Conservation (phyloP, 2,329 filamentous ascomycete genomes). For the Graphilbum ipis-grandicollis region DNA sequence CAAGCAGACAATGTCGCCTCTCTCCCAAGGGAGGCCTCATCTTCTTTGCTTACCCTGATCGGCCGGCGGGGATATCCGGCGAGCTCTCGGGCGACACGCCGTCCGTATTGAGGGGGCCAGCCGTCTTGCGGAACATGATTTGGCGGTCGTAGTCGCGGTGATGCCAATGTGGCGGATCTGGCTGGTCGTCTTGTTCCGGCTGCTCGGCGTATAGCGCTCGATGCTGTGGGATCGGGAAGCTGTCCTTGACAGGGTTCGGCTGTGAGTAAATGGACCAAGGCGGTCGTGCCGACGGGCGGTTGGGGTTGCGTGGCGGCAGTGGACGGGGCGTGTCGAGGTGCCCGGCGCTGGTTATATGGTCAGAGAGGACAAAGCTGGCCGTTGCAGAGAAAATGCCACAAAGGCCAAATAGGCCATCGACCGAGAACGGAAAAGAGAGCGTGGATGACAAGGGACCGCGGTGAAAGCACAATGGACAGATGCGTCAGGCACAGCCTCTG, state of each 20-base stretch:
- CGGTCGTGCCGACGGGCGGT: conserved; percentile 23
- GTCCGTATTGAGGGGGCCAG: conserved; percentile 8
- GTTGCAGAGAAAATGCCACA: no score
- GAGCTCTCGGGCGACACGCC: conserved; percentile 40
- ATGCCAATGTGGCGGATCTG: conserved; percentile 3
- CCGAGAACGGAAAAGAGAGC: no score
- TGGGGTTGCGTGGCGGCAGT: no score
- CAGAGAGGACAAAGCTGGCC: no score
- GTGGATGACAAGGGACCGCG: no score
- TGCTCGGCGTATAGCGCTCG: background rate
- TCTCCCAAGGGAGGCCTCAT: no score
- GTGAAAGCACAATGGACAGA: no score
- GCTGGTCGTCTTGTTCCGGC: background rate
- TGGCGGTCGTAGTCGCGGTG: background rate
- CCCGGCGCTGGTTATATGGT: conserved; percentile 11
- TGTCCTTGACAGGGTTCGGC: conserved; percentile 24
- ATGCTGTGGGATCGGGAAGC: conserved; percentile 14
- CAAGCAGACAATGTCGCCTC: no score
- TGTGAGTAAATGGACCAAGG: conserved; percentile 46
- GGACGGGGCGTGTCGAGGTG: conserved; percentile 21
- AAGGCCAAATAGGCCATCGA: no score
- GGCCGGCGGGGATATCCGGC: conserved; percentile 24
- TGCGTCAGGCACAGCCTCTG: no score
- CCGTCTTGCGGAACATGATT: background rate
- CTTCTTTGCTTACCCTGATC: conserved; percentile 28